phyloP scores from a whole-genome alignment of 768 basidiomycete species.

The Coprinellus micaceus region DNA sequence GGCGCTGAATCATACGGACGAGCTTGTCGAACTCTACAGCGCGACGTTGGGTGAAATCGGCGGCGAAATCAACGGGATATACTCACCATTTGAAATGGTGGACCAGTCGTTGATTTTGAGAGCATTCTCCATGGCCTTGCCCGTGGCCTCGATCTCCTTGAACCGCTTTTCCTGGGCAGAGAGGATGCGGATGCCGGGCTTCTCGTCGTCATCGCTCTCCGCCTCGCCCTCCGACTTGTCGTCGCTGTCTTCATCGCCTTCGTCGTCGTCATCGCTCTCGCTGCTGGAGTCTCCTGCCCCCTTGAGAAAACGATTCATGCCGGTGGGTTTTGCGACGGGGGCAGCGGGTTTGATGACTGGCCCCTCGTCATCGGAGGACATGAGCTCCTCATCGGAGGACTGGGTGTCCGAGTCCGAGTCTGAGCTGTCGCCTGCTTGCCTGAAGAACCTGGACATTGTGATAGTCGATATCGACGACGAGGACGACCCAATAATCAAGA shows the following conservation, averaged over 20 bases:
- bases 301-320: constrained; percentile 76
- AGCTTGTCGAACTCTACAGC: constrained; percentile 92
- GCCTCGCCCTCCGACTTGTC: constrained; percentile 37
- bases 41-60: constrained; percentile 6
- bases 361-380: constrained; percentile 67
- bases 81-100: constrained; percentile 79
- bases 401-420: constrained; percentile 64
- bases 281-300: constrained; percentile 60
- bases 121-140: constrained; percentile 90
- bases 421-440: constrained; percentile 71
- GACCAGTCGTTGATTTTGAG: constrained; percentile 97
- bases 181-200: constrained; percentile 68
- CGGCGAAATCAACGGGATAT: constrained; percentile 1
- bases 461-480: constrained; percentile 11
- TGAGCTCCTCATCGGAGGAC: constrained; percentile 66
- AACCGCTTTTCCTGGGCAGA: constrained; percentile 90
- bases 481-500: constrained; percentile 1
- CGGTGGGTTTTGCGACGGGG: constrained; percentile 45
- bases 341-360: constrained; percentile 43
- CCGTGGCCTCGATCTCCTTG: constrained; percentile 92
- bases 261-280: constrained; percentile 54
- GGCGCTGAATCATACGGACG: constrained; percentile 81
- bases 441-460: constrained; percentile 85
- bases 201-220: constrained; percentile 66
- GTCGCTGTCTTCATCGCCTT: constrained; percentile 49